phyloP scores from a whole-genome alignment of 1,284 basidiomycete species.

The Phylloboletellus chloephorus region DNA sequence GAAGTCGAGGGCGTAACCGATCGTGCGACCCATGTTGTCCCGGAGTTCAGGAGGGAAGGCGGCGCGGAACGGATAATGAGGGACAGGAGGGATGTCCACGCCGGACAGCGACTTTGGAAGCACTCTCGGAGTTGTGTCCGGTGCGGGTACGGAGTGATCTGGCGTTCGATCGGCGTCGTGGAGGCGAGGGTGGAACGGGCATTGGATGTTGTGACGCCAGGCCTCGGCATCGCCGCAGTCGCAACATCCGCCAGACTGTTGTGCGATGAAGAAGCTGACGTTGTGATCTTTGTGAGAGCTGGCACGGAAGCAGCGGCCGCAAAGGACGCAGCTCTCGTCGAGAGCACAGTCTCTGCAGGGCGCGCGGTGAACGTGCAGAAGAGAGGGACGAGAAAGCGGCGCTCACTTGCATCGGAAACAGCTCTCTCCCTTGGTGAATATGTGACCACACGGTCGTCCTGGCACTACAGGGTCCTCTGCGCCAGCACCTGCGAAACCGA shows the following conservation, averaged over 20 bases:
- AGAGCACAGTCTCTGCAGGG: slow-evolving; percentile 75
- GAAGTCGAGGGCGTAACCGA: slow-evolving; percentile 79
- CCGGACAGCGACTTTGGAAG: slow-evolving; percentile 33
- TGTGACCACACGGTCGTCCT: slow-evolving; percentile 67
- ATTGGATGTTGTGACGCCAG: slow-evolving; percentile 66
- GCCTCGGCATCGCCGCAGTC: slow-evolving; percentile 90
- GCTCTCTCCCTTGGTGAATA: slow-evolving; percentile 80
- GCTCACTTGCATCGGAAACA: slow-evolving; percentile 90
- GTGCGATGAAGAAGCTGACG: slow-evolving; percentile 85
- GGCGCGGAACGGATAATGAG: slow-evolving; percentile 52
- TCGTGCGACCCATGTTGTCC: slow-evolving; percentile 66
- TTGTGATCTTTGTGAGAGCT: slow-evolving; percentile 83
- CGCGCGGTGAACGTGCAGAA: not conserved
- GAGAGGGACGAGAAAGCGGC: not conserved
- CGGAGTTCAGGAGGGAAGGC: slow-evolving; percentile 60
- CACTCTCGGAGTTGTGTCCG: slow-evolving; percentile 34
- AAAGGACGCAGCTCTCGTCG: slow-evolving; percentile 85
- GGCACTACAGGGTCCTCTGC: slow-evolving; percentile 53
- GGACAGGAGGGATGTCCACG: slow-evolving; percentile 52
- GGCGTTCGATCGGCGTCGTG: slow-evolving; percentile 5
- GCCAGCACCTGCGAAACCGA: slow-evolving; percentile 50
- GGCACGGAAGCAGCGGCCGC: slow-evolving; percentile 81
- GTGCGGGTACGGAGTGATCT: slow-evolving; percentile 13
- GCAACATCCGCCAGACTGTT: slow-evolving; percentile 87
- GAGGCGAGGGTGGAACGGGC: slow-evolving; percentile 60